Base-by-base conservation (phyloP, 2,329 filamentous ascomycete genomes). In the Pseudopyrenochaeta lycopersici region DNA sequence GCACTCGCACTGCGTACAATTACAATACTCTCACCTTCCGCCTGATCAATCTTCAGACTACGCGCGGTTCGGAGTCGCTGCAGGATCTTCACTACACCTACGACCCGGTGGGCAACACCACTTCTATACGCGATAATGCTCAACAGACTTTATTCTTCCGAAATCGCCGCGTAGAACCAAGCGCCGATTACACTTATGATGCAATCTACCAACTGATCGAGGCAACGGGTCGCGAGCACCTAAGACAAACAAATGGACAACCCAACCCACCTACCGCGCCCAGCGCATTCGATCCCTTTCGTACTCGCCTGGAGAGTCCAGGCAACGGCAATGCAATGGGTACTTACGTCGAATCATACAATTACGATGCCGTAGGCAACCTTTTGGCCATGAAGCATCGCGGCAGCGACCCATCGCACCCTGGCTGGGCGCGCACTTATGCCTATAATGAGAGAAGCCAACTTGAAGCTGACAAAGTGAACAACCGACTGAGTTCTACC, bases 141-240 rank as follows among this genome's bases (percentile, higher is more conserved):
- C 29, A 43, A 2, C 38, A 50, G 18, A 39, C n/a, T 3, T 9
- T 3, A 12, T 50, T 43, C 33, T 50, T 50, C 47, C 39, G 47
- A 5, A 14, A 31, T 20, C 7, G 7, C 2, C 12, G n/a, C 7
- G 52, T 61, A 2, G 33, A 41, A 2, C 54, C 60, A 2, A 39
- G 20, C 12, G 12, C 7, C 1, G 40, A 45, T 3, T 63, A 48
- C 44, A 52, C 46, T 15, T 68, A 68, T 36, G 64, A 68, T 45
- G 23, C 48, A 20, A n/a, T 62, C 4, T 42, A 49, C 14, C 58
- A 44, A 6, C 60, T 68, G 9, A 45, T 63, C 17, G 11, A 53
- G 32, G 60, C 64, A 10, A 62, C 56, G 3, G 66, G 64, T 9
- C 49, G 66, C 12, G 64, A 66, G 31, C 39, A 12, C 31, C 31